Conservation (phyloP, 768 basidiomycete genomes). For the Leccinum truebloodii region DNA sequence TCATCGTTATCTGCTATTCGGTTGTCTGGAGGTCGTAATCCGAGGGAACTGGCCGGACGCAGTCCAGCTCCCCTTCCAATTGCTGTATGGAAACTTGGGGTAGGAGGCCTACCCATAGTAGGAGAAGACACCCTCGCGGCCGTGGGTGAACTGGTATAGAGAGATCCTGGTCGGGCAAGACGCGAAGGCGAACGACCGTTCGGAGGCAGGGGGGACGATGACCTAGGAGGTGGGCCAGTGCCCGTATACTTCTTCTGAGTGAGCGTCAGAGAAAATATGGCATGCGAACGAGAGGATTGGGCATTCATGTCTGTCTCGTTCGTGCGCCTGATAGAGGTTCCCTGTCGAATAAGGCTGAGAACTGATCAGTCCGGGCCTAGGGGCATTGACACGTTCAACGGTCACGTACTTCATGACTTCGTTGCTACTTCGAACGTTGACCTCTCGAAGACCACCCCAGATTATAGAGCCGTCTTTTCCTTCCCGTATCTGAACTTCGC, state of each 20-base stretch:
- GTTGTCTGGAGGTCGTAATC: conserved; percentile 56
- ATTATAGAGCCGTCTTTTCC: conserved; percentile 97
- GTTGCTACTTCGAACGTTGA: conserved; percentile 74
- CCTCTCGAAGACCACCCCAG: conserved; percentile 94
- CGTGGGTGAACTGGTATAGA: conserved; percentile 49
- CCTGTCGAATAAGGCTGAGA: conserved; percentile 81
- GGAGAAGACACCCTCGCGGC: conserved; percentile 66
- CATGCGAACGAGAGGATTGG: conserved; percentile 96
- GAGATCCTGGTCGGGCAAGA: conserved; percentile 80
- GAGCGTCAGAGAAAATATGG: conserved; percentile 95
- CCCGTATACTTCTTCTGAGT: conserved; percentile 88
- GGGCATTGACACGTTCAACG: conserved; percentile 6
- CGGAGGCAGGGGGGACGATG: conserved; percentile 75
- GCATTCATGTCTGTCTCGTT: conserved; percentile 99
- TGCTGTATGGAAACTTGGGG: conserved; percentile 76
- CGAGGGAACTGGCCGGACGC: conserved; percentile 81
- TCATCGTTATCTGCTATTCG: conserved; percentile 47
- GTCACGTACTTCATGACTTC: conserved; percentile 90
- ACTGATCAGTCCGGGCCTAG: conserved; percentile 24
- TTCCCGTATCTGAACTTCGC: conserved; percentile 94
- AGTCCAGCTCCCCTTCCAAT: conserved; percentile 68
- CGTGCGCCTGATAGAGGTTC: conserved; percentile 88
- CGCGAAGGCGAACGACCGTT: conserved; percentile 76
- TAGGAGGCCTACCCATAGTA: conserved; percentile 73
- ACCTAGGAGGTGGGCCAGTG: conserved; percentile 65